Conservation (phyloP, 148 eudicot genomes). For the Dysphania ambrosioides region DNA sequence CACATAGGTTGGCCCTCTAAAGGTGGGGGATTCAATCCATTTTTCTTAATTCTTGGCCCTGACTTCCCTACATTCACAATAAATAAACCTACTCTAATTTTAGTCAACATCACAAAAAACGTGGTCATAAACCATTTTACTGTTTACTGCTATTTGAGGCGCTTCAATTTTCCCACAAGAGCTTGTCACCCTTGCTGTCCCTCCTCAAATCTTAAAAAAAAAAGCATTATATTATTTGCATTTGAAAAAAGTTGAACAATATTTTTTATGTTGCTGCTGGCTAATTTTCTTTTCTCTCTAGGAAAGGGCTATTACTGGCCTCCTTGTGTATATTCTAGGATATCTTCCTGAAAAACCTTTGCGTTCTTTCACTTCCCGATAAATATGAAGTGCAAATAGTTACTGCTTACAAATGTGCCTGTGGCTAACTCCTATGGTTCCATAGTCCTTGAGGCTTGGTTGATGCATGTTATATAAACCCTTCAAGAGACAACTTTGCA, state of each 20-base stretch:
- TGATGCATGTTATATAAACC: background rate
- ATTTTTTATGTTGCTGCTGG: background rate
- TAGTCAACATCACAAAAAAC: background rate
- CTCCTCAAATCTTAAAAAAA: background rate
- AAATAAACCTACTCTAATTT: background rate
- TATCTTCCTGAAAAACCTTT: background rate
- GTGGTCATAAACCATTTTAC: background rate
- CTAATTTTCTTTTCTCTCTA: background rate
- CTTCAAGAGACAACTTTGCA: background rate
- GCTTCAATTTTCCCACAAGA: background rate
- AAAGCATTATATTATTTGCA: background rate
- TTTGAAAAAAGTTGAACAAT: background rate
- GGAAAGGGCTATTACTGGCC: background rate
- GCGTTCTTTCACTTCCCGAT: too few relatives aligned
- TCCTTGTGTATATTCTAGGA: background rate
- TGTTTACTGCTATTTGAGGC: too few relatives aligned
- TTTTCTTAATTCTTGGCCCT: too few relatives aligned
- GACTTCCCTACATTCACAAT: background rate
- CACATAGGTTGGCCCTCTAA: background rate
- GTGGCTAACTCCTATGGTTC: background rate
- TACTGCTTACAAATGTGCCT: background rate
- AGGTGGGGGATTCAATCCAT: background rate
- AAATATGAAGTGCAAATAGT: too few relatives aligned
- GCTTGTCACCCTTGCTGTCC: background rate
- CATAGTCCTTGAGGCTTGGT: background rate